These are phyloP conservation scores for Dioscorea cayenensis DNA, from an alignment of 116 monocot species.

Conservation along the genomic window DNA sequence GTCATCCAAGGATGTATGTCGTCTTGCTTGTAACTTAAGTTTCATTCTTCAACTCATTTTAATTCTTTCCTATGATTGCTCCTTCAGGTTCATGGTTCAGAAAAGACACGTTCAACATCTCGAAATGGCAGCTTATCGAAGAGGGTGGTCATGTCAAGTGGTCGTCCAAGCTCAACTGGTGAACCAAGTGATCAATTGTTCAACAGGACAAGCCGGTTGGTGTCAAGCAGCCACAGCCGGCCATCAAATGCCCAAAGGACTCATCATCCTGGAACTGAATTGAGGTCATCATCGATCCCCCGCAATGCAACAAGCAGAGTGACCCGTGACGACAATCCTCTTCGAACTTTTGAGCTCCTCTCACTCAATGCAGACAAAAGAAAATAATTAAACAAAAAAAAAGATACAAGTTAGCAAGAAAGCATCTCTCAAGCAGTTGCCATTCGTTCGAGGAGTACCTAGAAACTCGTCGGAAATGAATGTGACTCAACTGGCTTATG, in stretches of 20 bases:
- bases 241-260: slow-evolving; percentile 40
- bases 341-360: slow-evolving; percentile 67
- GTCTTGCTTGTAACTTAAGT: not conserved
- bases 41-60: not conserved
- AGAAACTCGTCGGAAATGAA: too few species aligned
- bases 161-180: slow-evolving; percentile 43
- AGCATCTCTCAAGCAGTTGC: too few species aligned
- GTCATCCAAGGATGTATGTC: slow-evolving; percentile 28
- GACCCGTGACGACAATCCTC: slow-evolving; percentile 32
- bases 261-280: slow-evolving; percentile 38
- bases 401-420: not conserved
- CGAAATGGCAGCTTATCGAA: slow-evolving; percentile 58
- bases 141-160: slow-evolving; percentile 39
- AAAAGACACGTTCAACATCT: slow-evolving; percentile 45
- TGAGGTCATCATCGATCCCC: slow-evolving; percentile 37
- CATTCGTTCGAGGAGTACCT: too few species aligned
- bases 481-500: too few species aligned
- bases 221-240: slow-evolving; percentile 43
- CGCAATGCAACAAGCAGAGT: slow-evolving; percentile 19
- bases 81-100: slow-evolving; percentile 39
- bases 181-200: slow-evolving; percentile 33
- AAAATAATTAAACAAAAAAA: slow-evolving; percentile 20
- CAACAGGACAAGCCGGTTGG: slow-evolving; percentile 34
- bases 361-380: slow-evolving; percentile 53
- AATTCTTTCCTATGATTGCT: not conserved